Evolutionary conservation across 164 flowering plant species (phyloP), one percentile per base, ranked within the genome.

Genomic region (Echeveria elegans): DNA sequence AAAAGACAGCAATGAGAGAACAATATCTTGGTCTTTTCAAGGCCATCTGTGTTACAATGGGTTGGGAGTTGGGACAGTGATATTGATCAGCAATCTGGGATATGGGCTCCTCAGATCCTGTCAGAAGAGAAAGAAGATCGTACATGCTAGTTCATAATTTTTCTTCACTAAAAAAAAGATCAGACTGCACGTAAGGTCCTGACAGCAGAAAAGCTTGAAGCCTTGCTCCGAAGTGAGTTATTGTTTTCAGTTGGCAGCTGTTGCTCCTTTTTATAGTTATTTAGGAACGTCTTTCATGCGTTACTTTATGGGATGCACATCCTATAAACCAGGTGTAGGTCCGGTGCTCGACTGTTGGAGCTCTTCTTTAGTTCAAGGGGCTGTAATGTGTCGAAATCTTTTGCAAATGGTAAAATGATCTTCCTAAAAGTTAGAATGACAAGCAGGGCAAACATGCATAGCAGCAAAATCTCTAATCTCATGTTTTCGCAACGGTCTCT

Each of bases 11-110:
- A 34, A 3, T 34, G 37, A 34, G 37, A 34, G 37, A 3, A 5
- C 41, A 68, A 58, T 80, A 80, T 69, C 70, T 77, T 60, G 82
- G 78, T 43, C 78, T 80, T 73, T 77, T 64, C 67, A 80, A 68
- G 71, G 82, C 82, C 45, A 65, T 80, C 56, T 80, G 82, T 52
- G 75, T 80, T 56, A 26, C 72, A 59, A 19, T 80, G 74, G 80
- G 82, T 0, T 80, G 82, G 82, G 71, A 52, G 82, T 0, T 80
- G 82, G 82, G 71, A 52, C 53, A 69, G 47, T 63, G 68, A 19
- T 61, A 47, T 66, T 15, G 69, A 71, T 38, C 68, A 11, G 1
- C 69, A 75, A 34, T 67, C 75, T 5, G 36, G 67, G n/a, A 77
- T 70, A 14, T 77, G 78, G 76, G 69, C 63, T 53, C 78, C 78